phyloP scores from a whole-genome alignment of 805 yeast species.

The Saccharomyces mikatae region DNA sequence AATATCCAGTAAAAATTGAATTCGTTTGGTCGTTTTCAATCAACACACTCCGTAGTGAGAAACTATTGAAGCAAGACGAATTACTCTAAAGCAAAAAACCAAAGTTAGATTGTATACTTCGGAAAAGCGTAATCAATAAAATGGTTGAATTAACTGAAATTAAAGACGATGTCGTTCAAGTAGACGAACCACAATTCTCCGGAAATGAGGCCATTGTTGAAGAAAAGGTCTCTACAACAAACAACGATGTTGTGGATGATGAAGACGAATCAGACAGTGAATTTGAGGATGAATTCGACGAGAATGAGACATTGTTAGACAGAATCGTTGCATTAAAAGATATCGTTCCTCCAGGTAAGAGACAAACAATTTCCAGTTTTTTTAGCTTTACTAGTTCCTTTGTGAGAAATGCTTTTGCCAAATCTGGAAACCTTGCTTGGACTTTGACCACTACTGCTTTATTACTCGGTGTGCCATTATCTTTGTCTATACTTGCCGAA shows the following conservation, averaged over 20 bases:
- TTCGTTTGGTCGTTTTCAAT: neutral
- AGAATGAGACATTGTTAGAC: conserved; percentile 76
- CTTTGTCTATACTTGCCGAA: conserved; percentile 82
- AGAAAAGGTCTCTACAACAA: conserved; percentile 32
- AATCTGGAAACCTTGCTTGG: conserved; percentile 79
- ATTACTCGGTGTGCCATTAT: conserved; percentile 85
- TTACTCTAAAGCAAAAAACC: neutral
- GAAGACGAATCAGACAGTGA: conserved; percentile 45
- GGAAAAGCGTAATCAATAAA: neutral
- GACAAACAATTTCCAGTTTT: conserved; percentile 39
- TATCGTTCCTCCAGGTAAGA: conserved; percentile 80
- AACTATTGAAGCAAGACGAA: neutral
- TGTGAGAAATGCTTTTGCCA: conserved; percentile 41
- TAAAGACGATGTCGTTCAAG: conserved; percentile 19
- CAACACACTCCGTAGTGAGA: neutral
- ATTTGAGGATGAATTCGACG: conserved; percentile 58
- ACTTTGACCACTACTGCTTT: conserved; percentile 72
- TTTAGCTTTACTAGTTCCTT: conserved; percentile 32
- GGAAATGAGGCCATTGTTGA: conserved; percentile 46
- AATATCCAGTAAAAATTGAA: neutral
- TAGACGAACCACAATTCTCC: conserved; percentile 16
- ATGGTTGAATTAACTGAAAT: conserved; percentile 33
- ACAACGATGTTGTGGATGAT: conserved; percentile 33
- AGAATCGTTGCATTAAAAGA: conserved; percentile 89
- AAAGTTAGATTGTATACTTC: neutral